phyloP scores from a whole-genome alignment of 2,329 filamentous ascomycete species.

The Talaromyces sp. region DNA sequence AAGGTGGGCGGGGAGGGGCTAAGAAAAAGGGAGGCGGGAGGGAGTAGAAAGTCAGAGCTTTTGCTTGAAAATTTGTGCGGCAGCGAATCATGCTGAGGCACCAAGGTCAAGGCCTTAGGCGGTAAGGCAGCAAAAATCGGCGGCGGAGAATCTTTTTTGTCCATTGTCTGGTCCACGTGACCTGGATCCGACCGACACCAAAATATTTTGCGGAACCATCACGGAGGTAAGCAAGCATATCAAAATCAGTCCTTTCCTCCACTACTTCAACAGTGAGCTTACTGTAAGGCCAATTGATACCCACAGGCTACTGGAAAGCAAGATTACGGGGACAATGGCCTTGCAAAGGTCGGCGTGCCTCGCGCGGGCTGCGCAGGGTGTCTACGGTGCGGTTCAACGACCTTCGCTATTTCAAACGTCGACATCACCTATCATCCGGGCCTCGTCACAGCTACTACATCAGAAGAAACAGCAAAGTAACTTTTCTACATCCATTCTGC shows the following conservation, averaged over 20 bases:
- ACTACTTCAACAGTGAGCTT: slow-evolving; percentile 21
- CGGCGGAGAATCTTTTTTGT: slow-evolving; percentile 27
- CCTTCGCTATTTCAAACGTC: slow-evolving; percentile 44
- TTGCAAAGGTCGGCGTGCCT: slow-evolving; percentile 36
- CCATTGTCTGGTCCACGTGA: slow-evolving; percentile 25
- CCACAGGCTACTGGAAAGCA: slow-evolving; percentile 19
- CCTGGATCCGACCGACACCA: background rate
- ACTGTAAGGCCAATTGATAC: slow-evolving; percentile 8
- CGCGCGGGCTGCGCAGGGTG: slow-evolving; percentile 31
- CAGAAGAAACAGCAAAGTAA: slow-evolving; percentile 21
- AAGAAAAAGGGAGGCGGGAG: slow-evolving; percentile 23
- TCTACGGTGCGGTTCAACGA: slow-evolving; percentile 31
- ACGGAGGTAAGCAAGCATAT: background rate
- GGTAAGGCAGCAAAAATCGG: slow-evolving; percentile 8
- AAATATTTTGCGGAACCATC: slow-evolving; percentile 15
- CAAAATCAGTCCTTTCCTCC: background rate
- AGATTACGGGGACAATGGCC: slow-evolving; percentile 31
- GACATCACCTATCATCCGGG: background rate
- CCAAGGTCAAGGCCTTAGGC: background rate
- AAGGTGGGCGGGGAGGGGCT: slow-evolving; percentile 21
- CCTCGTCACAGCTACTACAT: background rate
- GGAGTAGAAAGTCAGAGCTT: slow-evolving; percentile 15
- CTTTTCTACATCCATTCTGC: slow-evolving; percentile 24
- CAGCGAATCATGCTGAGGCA: slow-evolving; percentile 18
- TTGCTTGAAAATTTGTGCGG: slow-evolving; percentile 26